Evolutionary conservation across 2,329 filamentous ascomycete genomes (phyloP), one percentile per base, ranked within the genome.

Genomic region (Penicillium sp.): DNA sequence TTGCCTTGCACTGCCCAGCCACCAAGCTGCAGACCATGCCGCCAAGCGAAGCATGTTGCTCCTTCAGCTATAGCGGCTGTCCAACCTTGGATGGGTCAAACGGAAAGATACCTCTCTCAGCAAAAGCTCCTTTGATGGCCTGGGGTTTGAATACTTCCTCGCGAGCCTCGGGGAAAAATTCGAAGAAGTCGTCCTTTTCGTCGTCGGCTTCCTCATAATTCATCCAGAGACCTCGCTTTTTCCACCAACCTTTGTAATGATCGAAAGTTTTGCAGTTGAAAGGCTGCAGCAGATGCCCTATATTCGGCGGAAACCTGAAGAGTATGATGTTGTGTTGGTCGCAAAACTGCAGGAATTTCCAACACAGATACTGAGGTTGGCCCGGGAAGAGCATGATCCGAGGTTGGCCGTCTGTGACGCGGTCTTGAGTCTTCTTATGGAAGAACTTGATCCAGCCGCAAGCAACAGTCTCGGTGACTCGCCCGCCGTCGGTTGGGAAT

Each of bases 231-330:
- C 19, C 9, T 25, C 9, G 35, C 13, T 2, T 11, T 9, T 9
- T 25, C 36, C 36, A 38, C 6, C 14, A 22, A 8, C 7, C 7
- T 13, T 38, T 38, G 36, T 38, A 38, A 25, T 3, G 2, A 22
- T 11, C 2, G 3, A 38, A 38, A n/a, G 18, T 5, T 25, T 16
- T 27, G 19, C 30, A 13, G 12, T 39, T 19, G 13, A 44, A 49
- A 28, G 46, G 46, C 28, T 44, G 40, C 35, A 44, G 34, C 13
- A 44, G 39, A 29, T 49, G 34, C 9, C 40, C 46, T 27, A 49
- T 49, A 14, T 43, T 49, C 16, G 41, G 14, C 8, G 33, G 46
- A 22, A 39, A 49, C 27, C 18, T 27, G 14, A 43, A 43, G 3
- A 13, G 34, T 14, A 49, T 39, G 12, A 49, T 43, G 11, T 12